A percentile compares a stretch with the other conserved stretches of the same genome.
Conservation (phyloP, 441 rosid species). For the Erodium texanum region DNA sequence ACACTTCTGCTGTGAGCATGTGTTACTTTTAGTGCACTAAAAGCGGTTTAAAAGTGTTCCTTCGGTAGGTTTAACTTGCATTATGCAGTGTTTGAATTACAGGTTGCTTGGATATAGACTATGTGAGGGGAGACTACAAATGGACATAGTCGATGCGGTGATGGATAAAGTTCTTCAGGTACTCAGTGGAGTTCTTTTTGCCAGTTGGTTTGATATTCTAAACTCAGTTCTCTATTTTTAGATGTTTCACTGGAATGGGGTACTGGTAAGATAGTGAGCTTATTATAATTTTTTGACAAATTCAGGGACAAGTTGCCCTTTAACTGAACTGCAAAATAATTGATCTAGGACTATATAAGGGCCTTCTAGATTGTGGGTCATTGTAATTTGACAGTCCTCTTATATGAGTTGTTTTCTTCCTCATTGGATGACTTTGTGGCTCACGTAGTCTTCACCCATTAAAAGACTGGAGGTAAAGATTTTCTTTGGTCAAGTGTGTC, state of each 20-base stretch:
- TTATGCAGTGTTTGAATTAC: constrained; percentile 53
- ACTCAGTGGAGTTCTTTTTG: constrained; percentile 14
- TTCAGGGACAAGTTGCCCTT: neutral
- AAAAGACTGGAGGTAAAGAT: neutral
- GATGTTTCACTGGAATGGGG: neutral
- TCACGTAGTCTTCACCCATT: neutral
- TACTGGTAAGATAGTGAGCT: neutral
- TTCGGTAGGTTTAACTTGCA: constrained; percentile 7
- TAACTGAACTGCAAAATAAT: neutral
- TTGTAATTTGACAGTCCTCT: neutral
- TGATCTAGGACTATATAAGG: neutral
- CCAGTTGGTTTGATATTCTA: constrained; percentile 5
- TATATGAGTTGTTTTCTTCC: neutral
- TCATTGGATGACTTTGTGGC: constrained; percentile 1
- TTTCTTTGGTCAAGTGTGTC: neutral
- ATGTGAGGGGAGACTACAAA: constrained; percentile 39
- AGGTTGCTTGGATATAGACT: constrained; percentile 80
- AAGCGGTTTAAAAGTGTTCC: constrained; percentile 3
- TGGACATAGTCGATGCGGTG: constrained; percentile 32
- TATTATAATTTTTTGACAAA: neutral
- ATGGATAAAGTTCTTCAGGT: constrained; percentile 65
- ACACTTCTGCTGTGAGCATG: constrained; percentile 7
- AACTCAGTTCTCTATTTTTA: neutral
- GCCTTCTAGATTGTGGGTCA: constrained; percentile 6
- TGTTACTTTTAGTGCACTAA: neutral